Base-by-base conservation (phyloP, 768 basidiomycete genomes). In the Pleurotus tuoliensis region DNA sequence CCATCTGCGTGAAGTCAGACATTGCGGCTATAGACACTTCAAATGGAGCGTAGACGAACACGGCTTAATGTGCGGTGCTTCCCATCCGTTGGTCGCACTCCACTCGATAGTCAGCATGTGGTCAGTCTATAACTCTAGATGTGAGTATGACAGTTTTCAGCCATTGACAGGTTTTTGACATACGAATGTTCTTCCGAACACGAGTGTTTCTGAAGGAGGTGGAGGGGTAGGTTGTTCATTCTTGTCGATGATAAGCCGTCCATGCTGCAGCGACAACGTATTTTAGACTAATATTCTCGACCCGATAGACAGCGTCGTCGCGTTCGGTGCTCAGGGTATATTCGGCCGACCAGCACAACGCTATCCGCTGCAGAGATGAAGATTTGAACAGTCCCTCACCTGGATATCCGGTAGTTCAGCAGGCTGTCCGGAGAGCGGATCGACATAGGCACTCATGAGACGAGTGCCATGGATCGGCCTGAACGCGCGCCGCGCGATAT, bases 111-210 rank as follows among this genome's bases (percentile, higher is more conserved):
- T 85, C 40, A 94, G 70, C 92, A 94, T 94, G 68, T 94, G 92
- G 70, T 94, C 88, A 45, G 89, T 90, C 88, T 88, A 62, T 13
- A 34, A 43, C 37, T 27, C 11, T 54, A 46, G 57, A 52, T 51
- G 40, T 34, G 30, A 34, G 30, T 4, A 34, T 34, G 30, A 3
- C 11, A 49, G 56, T 24, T 37, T 15, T 40, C 37, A 38, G 43
- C 40, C 24, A 16, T 27, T 11, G 7, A 30, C 43, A 45, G 12
- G 16, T 15, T 18, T n/a, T 2, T 50, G 67, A 71, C 84, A 73
- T 66, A 89, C 88, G 64, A 96, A 95, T 20, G 85, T 90, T 66
- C 84, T 86, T 0, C 95, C 95, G 64, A 96, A 98, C 5, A 88
- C 77, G 55, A 97, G 80, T 34, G 77, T 77, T 1, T 84, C 80